These are phyloP conservation scores for Senecio squalidus DNA, from an alignment of 140 eudicot species.

Conservation along the genomic window DNA sequence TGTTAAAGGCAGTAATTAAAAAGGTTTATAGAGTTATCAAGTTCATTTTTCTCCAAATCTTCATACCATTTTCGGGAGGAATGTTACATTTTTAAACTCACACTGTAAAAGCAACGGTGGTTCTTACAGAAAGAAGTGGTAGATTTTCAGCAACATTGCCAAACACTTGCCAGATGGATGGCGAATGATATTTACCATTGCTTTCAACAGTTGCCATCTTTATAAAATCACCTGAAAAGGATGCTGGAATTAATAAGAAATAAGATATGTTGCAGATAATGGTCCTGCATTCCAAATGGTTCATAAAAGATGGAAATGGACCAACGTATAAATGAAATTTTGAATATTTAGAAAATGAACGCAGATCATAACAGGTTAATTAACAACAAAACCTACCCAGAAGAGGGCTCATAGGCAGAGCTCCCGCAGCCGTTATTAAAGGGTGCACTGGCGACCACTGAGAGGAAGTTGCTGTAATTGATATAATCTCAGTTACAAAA, in stretches of 20 bases:
- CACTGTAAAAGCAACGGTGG: neutral
- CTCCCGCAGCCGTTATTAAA: conserved; percentile 54
- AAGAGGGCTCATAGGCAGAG: conserved; percentile 49
- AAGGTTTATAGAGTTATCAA: no score
- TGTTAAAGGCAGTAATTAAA: no score
- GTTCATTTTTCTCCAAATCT: no score
- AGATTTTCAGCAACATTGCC: conserved; percentile 43
- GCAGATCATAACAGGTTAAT: neutral
- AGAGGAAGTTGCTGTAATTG: conserved; percentile 70
- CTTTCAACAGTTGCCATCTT: conserved; percentile 47
- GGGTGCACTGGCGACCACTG: conserved; percentile 47
- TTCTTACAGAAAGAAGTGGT: conserved; percentile 57
- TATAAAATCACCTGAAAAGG: conserved; percentile 49
- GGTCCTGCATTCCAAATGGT: neutral
- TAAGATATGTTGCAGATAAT: neutral
- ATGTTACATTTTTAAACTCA: neutral
- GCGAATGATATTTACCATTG: conserved; percentile 21
- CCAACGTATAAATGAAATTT: neutral
- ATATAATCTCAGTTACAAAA: conserved; percentile 3
- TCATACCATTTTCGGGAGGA: no score
- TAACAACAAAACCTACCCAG: conserved; percentile 39
- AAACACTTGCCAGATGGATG: conserved; percentile 34
- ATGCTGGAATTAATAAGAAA: neutral
- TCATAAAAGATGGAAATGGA: neutral
- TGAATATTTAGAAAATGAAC: neutral